Percentiles rank a stretch among this genome's conserved stretches.
phyloP scores from a whole-genome alignment of 2,329 filamentous ascomycete genomes.

The Zymoseptoria pseudotritici region DNA sequence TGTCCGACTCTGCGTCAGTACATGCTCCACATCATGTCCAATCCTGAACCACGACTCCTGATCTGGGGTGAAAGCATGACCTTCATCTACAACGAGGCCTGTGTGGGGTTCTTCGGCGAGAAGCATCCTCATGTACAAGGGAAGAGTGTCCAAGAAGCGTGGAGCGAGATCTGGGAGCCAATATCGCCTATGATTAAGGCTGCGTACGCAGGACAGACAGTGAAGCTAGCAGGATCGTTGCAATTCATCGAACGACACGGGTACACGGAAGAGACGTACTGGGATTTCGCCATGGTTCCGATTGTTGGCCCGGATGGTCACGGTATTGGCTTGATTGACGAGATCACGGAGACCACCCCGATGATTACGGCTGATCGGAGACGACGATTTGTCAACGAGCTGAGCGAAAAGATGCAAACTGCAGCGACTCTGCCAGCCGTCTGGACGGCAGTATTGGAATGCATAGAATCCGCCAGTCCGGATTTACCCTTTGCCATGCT shows the following conservation, averaged over 20 bases:
- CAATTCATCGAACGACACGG: slow-evolving; percentile 22
- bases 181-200: slow-evolving; percentile 16
- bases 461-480: slow-evolving; percentile 10
- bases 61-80: slow-evolving; percentile 29
- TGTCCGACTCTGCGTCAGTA: slow-evolving; percentile 17
- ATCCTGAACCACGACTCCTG: slow-evolving; percentile 25
- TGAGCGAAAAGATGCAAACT: slow-evolving; percentile 12
- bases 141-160: slow-evolving; percentile 10
- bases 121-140: slow-evolving; percentile 23
- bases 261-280: slow-evolving; percentile 26
- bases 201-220: slow-evolving; percentile 17
- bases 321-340: slow-evolving; percentile 17
- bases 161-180: slow-evolving; percentile 18
- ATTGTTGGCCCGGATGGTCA: slow-evolving; percentile 18
- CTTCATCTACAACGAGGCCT: slow-evolving; percentile 27
- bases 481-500: slow-evolving; percentile 24
- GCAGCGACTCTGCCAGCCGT: slow-evolving; percentile 16
- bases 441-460: slow-evolving; percentile 19
- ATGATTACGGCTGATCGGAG: slow-evolving; percentile 18
- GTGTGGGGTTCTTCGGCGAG: slow-evolving; percentile 18
- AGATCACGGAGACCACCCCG: slow-evolving; percentile 22
- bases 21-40: slow-evolving; percentile 23
- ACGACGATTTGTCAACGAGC: slow-evolving; percentile 10
- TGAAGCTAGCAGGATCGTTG: slow-evolving; percentile 14
- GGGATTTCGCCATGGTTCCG: slow-evolving; percentile 23